Evolutionary conservation across 164 flowering plant genomes (phyloP), one percentile per base, ranked within the genome.

Genomic region (Taxillus chinensis): DNA sequence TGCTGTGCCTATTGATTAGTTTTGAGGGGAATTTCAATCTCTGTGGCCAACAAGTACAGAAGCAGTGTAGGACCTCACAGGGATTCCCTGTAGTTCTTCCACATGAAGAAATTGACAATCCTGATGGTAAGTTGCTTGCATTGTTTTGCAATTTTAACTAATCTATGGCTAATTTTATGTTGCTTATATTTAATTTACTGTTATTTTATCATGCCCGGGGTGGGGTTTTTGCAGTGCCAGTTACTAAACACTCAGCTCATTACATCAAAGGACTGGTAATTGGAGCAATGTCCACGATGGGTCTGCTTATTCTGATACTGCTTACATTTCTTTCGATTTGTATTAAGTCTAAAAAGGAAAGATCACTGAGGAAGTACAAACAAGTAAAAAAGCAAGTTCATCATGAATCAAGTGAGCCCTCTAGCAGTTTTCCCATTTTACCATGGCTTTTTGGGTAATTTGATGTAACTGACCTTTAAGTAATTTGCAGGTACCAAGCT

Each of bases 81-180:
- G 99, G 97, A 57, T 90, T 90, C 74, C 99, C 97, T 48, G 99
- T 74, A 10, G 91, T 89, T 37, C 70, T 93, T 54, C 99, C 99
- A 5, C 91, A 84, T 64, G 82, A 83, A 7, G 82, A 68, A 37
- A 80, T 79, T 50, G 90, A 86, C 67, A 82, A 77, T 71, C 77
- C 77, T 62, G 51, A 80, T 74, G 90, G 96, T 75, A 80, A 73
- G 81, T 42, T 39, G 16, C 46, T 39, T 5, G 3, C 51, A 16
- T 52, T 41, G 45, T 7, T 66, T 37, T 43, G 10, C 10, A 2
- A 14, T 11, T 14, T 48, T 11, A 43, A 5, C 46, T 43, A 43
- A 43, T 43, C 10, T 43, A 5, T 43, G 46, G 10, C 46, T 43
- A 43, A 43, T 43, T 43, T 43, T 9, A 43, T 43, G 46, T 43